Conservation (phyloP, 371 early-diverging fungal genomes). For the Mortierella sp. region DNA sequence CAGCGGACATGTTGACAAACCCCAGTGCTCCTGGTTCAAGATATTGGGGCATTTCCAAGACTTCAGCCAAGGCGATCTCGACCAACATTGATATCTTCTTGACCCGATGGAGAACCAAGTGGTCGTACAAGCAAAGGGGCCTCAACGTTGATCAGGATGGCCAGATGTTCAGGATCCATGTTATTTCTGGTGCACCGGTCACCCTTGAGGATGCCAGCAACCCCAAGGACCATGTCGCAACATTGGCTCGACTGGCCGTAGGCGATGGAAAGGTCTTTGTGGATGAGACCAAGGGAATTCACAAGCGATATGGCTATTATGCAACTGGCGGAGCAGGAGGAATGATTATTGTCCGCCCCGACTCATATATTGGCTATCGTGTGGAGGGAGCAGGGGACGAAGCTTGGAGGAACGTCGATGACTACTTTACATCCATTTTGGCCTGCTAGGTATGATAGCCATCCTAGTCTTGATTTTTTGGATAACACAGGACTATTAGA, state of each 20-base stretch:
- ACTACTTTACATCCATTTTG: constrained; percentile 25
- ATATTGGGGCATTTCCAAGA: not conserved
- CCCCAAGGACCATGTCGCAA: not conserved
- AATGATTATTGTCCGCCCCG: constrained; percentile 39
- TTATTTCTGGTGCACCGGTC: constrained; percentile 11
- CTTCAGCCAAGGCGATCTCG: constrained; percentile 12
- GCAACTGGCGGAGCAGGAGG: constrained; percentile 31
- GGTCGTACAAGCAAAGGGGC: not conserved
- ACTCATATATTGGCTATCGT: constrained; percentile 40
- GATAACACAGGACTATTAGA: too few species aligned
- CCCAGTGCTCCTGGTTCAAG: not conserved
- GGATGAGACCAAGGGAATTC: constrained; percentile 21
- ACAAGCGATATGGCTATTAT: constrained; percentile 33
- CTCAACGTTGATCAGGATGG: not conserved
- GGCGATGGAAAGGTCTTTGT: constrained; percentile 44
- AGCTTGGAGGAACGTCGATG: constrained; percentile 34
- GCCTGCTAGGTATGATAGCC: not conserved
- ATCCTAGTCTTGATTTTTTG: too few species aligned
- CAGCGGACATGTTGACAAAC: not conserved
- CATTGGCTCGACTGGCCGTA: constrained; percentile 4
- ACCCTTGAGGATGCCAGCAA: not conserved
- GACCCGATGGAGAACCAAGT: constrained; percentile 13
- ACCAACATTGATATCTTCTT: constrained; percentile 22
- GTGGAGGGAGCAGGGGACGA: constrained; percentile 28
- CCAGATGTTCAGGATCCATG: constrained; percentile 34